These are phyloP conservation scores for Boechera divaricarpa DNA, from an alignment of 345 rosid genomes.

Conservation along the genomic window DNA sequence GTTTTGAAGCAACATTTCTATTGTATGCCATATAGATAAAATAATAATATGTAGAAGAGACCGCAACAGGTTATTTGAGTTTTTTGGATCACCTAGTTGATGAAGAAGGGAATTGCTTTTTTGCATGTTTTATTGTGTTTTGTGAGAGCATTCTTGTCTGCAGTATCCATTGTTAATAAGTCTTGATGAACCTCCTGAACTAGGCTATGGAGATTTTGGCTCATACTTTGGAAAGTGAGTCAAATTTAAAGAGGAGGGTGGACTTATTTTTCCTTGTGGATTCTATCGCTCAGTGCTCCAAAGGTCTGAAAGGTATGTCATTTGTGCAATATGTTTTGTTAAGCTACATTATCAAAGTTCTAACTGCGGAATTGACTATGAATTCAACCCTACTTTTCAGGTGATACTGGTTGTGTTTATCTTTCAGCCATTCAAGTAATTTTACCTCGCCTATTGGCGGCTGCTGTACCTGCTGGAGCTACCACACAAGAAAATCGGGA, in stretches of 20 bases:
- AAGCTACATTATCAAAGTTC: slow-evolving; percentile 4
- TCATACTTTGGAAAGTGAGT: slow-evolving; percentile 73
- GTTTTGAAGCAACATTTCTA: background rate
- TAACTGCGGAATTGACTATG: background rate
- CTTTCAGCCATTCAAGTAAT: slow-evolving; percentile 75
- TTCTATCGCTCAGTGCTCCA: slow-evolving; percentile 90
- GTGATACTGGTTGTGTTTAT: slow-evolving; percentile 72
- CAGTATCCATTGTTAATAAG: slow-evolving; percentile 21
- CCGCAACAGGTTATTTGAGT: slow-evolving; percentile 1
- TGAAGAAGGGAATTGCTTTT: slow-evolving; percentile 8
- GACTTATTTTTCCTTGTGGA: slow-evolving; percentile 97
- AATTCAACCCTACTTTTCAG: slow-evolving; percentile 45
- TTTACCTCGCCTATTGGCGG: slow-evolving; percentile 71
- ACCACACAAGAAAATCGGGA: slow-evolving; percentile 78
- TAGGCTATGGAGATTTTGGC: slow-evolving; percentile 81
- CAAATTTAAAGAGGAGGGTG: slow-evolving; percentile 78
- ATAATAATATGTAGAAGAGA: background rate
- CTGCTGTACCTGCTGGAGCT: slow-evolving; percentile 91
- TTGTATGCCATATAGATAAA: slow-evolving; percentile 2
- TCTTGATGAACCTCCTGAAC: slow-evolving; percentile 14
- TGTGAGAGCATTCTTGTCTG: slow-evolving; percentile 18
- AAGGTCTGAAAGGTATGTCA: slow-evolving; percentile 74
- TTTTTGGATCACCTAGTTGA: slow-evolving; percentile 25
- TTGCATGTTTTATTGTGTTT: slow-evolving; percentile 4
- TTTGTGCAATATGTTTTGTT: background rate